Conservation (phyloP, 805 yeast species). For the Candida koratica region DNA sequence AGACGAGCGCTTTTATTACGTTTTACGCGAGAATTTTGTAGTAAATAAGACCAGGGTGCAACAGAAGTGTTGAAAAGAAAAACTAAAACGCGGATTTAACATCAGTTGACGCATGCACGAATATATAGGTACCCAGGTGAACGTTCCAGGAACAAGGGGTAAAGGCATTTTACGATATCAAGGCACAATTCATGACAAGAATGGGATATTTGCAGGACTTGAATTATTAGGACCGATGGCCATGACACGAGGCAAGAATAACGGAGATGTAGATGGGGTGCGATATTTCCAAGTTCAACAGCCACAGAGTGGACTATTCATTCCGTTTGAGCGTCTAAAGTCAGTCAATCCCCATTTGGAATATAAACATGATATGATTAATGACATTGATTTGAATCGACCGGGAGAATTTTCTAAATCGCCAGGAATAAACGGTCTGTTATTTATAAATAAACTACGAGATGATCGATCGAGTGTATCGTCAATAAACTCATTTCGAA, state of each 20-base stretch:
- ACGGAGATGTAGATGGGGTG: slow-evolving; percentile 74
- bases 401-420: background rate
- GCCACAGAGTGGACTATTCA: slow-evolving; percentile 72
- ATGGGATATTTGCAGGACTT: slow-evolving; percentile 80
- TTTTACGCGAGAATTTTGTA: slow-evolving; percentile 1
- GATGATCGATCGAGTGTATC: slow-evolving; percentile 11
- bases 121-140: slow-evolving; percentile 32
- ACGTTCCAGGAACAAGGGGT: slow-evolving; percentile 65
- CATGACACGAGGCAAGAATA: slow-evolving; percentile 69
- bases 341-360: slow-evolving; percentile 31
- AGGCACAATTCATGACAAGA: slow-evolving; percentile 69
- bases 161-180: slow-evolving; percentile 63
- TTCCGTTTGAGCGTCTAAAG: slow-evolving; percentile 49
- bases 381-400: slow-evolving; percentile 8
- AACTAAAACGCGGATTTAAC: background rate
- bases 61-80: background rate
- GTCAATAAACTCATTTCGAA: slow-evolving; percentile 8
- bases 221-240: slow-evolving; percentile 67
- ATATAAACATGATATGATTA: slow-evolving; percentile 13
- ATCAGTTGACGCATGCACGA: slow-evolving; percentile 15
- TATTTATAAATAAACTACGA: slow-evolving; percentile 1
- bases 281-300: slow-evolving; percentile 61
- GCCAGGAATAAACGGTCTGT: slow-evolving; percentile 6
- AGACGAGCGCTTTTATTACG: slow-evolving; percentile 5
- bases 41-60: background rate